Conservation (phyloP, 768 basidiomycete species). For the Naganishia vaughanmartiniae region DNA sequence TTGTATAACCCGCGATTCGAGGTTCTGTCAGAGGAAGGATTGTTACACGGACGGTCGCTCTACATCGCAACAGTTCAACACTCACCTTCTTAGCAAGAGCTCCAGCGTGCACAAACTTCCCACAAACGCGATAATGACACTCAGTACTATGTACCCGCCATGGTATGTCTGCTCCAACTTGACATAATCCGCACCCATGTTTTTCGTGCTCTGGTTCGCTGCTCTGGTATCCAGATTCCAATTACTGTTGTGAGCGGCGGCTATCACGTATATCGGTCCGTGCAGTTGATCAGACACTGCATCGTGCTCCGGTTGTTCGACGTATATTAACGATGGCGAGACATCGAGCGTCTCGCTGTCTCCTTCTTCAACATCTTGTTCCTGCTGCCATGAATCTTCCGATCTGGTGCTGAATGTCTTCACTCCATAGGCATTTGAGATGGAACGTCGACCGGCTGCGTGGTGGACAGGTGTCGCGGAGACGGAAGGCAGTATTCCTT, state of each 20-base stretch:
- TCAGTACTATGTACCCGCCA: conserved; percentile 49
- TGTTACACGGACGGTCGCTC: not conserved
- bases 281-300: not conserved
- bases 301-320: not conserved
- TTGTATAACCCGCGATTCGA: conserved; percentile 50
- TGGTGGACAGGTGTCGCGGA: conserved; percentile 9
- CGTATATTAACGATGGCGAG: not conserved
- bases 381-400: not conserved
- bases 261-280: not conserved
- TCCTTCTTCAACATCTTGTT: not conserved
- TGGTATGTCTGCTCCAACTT: conserved; percentile 43
- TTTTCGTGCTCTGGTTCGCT: conserved; percentile 10
- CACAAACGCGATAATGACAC: conserved; percentile 47
- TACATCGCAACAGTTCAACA: not conserved
- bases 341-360: not conserved
- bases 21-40: conserved; percentile 35
- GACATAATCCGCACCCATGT: conserved; percentile 41
- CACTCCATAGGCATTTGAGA: not conserved
- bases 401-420: not conserved
- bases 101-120: conserved; percentile 52
- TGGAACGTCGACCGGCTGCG: not conserved
- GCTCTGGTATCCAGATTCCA: not conserved
- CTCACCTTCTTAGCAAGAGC: conserved; percentile 47
- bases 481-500: not conserved
- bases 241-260: not conserved